These are phyloP conservation scores for Globisporangium rhizosaccharum DNA, from an alignment of 352 stramenopile genomes.

Conservation along the genomic window DNA sequence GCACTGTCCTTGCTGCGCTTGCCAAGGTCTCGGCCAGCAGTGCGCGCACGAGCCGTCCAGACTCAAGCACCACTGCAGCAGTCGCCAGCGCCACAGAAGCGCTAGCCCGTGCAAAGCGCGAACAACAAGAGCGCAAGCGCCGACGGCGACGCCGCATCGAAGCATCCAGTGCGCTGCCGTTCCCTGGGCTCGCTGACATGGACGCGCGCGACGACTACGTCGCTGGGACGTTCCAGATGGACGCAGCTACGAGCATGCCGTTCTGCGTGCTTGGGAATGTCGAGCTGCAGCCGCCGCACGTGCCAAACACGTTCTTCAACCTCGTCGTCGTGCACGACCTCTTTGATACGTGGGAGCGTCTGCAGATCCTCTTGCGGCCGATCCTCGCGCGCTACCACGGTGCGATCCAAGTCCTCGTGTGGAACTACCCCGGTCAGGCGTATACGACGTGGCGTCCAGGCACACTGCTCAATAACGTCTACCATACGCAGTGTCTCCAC, in stretches of 20 bases:
- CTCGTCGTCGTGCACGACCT: constrained; percentile 94
- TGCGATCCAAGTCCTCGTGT: constrained; percentile 85
- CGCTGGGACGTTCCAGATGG: constrained; percentile 82
- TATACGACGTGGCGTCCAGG: constrained; percentile 91
- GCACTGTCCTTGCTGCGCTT: constrained; percentile 81
- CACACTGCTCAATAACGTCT: constrained; percentile 91
- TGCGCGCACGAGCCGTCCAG: not conserved
- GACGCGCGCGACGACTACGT: constrained; percentile 47
- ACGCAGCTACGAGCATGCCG: constrained; percentile 90
- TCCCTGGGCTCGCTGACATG: constrained; percentile 41
- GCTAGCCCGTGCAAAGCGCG: constrained; percentile 36
- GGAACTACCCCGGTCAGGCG: constrained; percentile 96
- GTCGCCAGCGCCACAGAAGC: constrained; percentile 30
- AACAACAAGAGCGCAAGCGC: constrained; percentile 34
- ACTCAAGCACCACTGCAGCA: constrained; percentile 7
- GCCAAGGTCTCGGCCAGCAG: constrained; percentile 6
- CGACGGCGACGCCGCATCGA: constrained; percentile 32
- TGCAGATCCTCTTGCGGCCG: constrained; percentile 92
- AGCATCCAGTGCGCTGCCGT: constrained; percentile 29
- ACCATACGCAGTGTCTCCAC: constrained; percentile 81
- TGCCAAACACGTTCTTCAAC: constrained; percentile 84
- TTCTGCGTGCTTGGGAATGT: constrained; percentile 84
- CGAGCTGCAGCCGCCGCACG: constrained; percentile 8
- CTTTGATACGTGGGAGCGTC: constrained; percentile 92
- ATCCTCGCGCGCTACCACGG: constrained; percentile 87